Base-by-base conservation (phyloP, 202 grass and related monocot genomes). In the Schoenoplectus triqueter region DNA sequence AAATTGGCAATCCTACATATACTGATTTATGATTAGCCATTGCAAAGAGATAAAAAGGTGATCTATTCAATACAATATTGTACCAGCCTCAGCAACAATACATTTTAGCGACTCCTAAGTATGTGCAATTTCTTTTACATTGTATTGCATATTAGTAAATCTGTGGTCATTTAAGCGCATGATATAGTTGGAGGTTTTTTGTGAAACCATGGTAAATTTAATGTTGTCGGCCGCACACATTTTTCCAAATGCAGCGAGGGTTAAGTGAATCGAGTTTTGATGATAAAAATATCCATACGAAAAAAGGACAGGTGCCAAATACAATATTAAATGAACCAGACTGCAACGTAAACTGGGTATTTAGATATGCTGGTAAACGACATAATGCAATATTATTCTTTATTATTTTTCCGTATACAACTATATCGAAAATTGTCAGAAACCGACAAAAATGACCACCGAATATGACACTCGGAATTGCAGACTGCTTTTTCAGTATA, bases 101-200 rank as follows among this genome's bases (percentile, higher is more conserved):
- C 22, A 67, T 67, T 40, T 10, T 4, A 67, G 22, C 11, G 21
- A 40, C 66, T 42, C 10, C 5, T 69, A 15, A 44, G 66, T 44
- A 69, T 31, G 31, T 31, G 31, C 31, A 66, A 44, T 69, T 15
- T 15, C 0, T 69, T 69, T 44, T 69, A 69, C 66, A 44, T 69
- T n/a, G 66, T 69, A 69, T 69, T 42, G 66, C 40, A 69, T 69
- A 45, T 42, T 45, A 69, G 66, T 69, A 69, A 69, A 69, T 69
- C 66, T 69, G 40, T n/a, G 66, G 39, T 7, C 40, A 42, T 69
- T 1, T 4, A 15, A 69, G 44, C 14, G 31, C 31, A 31, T 69
- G 14, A 69, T 4, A 45, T 39, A 41, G 64, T 66, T 40, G 13
- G 40, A 69, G 40, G 66, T 41, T 69, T 69, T 44, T 68, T 44